Percentiles rank a stretch among this genome's conserved stretches.
Evolutionary conservation across 1,284 basidiomycete genomes (phyloP).

Genomic region (Cerrena zonata): DNA sequence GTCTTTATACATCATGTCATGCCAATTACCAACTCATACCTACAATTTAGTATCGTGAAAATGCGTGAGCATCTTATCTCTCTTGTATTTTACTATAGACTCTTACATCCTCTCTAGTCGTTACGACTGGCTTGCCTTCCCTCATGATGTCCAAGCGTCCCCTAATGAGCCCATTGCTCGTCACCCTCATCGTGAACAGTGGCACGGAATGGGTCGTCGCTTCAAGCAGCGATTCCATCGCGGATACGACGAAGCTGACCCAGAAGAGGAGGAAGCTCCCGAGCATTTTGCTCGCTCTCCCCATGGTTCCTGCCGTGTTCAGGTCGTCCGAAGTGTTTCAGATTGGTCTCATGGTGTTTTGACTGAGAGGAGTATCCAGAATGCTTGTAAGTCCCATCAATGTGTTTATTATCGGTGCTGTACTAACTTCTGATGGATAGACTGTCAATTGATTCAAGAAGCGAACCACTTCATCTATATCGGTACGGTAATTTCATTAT

Average conservation of each 20-base stretch:
- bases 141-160: slow-evolving; percentile 57
- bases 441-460: slow-evolving; percentile 80
- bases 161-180: slow-evolving; percentile 64
- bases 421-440: slow-evolving; percentile 11
- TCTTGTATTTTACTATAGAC: not conserved
- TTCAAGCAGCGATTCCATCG: slow-evolving; percentile 59
- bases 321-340: slow-evolving; percentile 75
- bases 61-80: slow-evolving; percentile 35
- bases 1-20: not conserved
- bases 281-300: slow-evolving; percentile 34
- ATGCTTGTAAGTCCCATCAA: slow-evolving; percentile 60
- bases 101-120: slow-evolving; percentile 27
- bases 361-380: slow-evolving; percentile 80
- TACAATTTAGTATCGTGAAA: slow-evolving; percentile 41
- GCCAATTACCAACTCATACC: not conserved
- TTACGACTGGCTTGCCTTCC: slow-evolving; percentile 78
- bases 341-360: slow-evolving; percentile 92
- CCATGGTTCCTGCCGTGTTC: slow-evolving; percentile 57
- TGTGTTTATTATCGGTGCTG: not conserved
- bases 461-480: slow-evolving; percentile 88
- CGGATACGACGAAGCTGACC: slow-evolving; percentile 28
- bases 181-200: slow-evolving; percentile 66
- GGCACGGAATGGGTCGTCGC: slow-evolving; percentile 50
- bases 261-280: slow-evolving; percentile 25
- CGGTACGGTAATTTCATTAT: slow-evolving; percentile 34